Percentiles rank a stretch among this genome's conserved stretches.
Conservation (phyloP, 768 basidiomycete genomes). For the Tulasnella sp. region DNA sequence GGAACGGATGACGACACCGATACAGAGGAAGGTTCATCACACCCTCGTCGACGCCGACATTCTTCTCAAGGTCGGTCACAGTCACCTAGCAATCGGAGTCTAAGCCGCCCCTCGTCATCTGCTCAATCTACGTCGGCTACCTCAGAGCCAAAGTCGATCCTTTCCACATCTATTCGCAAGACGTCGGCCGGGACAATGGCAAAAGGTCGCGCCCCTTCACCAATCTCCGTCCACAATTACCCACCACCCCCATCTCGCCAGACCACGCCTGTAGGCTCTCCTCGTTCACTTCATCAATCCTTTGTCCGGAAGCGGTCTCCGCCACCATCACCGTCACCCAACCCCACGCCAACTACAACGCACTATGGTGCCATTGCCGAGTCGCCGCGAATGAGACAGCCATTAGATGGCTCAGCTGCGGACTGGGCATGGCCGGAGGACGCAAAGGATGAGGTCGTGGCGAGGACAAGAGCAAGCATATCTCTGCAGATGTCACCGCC, state of each 20-base stretch:
- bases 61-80: not conserved
- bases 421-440: conserved; percentile 13
- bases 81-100: conserved; percentile 7
- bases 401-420: not conserved
- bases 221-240: not conserved
- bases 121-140: not conserved
- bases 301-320: conserved; percentile 15
- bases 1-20: conserved; percentile 16
- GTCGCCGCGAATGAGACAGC: conserved; percentile 3
- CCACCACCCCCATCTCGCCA: not conserved
- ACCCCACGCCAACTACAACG: not conserved
- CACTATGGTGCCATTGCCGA: conserved; percentile 2
- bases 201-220: not conserved
- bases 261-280: not conserved
- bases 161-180: not conserved
- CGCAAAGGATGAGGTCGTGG: not conserved
- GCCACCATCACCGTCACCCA: conserved; percentile 17
- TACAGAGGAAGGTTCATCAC: conserved; percentile 1
- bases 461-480: not conserved
- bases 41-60: not conserved
- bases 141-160: conserved; percentile 11
- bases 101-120: not conserved
- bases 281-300: not conserved
- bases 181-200: not conserved
- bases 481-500: not conserved